phyloP scores from a whole-genome alignment of 139 green algal genomes.

The Deuterostichococcus epilithicus region DNA sequence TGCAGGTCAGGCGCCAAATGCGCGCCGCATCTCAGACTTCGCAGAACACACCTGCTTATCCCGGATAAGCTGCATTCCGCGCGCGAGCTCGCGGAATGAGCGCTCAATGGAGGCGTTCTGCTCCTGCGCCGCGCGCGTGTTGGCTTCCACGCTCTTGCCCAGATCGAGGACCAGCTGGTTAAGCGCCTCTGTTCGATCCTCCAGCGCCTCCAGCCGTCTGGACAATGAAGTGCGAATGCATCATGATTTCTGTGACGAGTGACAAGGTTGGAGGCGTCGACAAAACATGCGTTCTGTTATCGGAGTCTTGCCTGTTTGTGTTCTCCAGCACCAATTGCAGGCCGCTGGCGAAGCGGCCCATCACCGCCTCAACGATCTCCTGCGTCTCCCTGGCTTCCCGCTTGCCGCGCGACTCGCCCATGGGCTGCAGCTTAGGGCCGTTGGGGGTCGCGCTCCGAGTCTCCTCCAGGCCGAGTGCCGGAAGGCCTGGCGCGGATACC shows the following conservation, averaged over 20 bases:
- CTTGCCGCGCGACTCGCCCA: neutral
- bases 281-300: too few relatives aligned
- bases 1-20: too few relatives aligned
- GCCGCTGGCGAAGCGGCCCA: neutral
- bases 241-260: too few relatives aligned
- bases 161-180: conserved; percentile 28
- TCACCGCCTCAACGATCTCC: neutral
- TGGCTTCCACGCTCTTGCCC: conserved; percentile 24
- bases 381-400: neutral
- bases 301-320: neutral
- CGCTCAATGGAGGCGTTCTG: conserved; percentile 32
- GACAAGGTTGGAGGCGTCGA: too few relatives aligned
- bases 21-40: neutral
- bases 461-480: neutral
- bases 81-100: conserved; percentile 37
- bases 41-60: conserved; percentile 38
- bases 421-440: neutral
- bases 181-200: conserved; percentile 42
- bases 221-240: neutral
- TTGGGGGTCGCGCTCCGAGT: neutral
- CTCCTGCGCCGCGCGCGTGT: conserved; percentile 36
- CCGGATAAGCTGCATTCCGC: conserved; percentile 43
- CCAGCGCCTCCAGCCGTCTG: conserved; percentile 43
- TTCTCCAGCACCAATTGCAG: neutral
- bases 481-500: neutral